Percentiles rank a stretch among this genome's conserved stretches.
phyloP scores from a whole-genome alignment of 768 basidiomycete species.

The Lanmaoa rubissima region DNA sequence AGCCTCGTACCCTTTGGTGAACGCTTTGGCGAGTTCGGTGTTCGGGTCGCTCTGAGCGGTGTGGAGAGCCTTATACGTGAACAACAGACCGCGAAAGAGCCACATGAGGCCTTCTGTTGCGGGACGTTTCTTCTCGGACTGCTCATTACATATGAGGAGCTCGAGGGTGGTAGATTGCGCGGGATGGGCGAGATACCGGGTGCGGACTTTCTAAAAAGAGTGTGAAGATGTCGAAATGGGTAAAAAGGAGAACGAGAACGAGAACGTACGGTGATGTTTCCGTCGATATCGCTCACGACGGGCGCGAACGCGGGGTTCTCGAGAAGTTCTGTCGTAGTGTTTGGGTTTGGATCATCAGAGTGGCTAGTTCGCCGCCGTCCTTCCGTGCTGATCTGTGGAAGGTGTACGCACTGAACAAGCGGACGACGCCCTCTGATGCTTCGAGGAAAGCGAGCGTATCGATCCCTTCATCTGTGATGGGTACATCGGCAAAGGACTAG shows the following conservation, averaged over 20 bases:
- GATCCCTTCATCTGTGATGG: conserved; percentile 81
- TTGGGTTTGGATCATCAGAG: background rate
- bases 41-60: conserved; percentile 62
- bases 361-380: background rate
- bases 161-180: conserved; percentile 75
- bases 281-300: conserved; percentile 84
- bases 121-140: conserved; percentile 78
- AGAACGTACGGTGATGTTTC: conserved; percentile 79
- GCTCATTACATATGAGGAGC: conserved; percentile 78
- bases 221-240: background rate
- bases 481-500: conserved; percentile 93
- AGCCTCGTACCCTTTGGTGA: conserved; percentile 75
- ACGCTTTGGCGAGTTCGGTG: conserved; percentile 60
- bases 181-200: conserved; percentile 70
- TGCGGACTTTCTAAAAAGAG: conserved; percentile 76
- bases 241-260: background rate
- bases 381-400: background rate
- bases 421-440: conserved; percentile 83
- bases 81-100: conserved; percentile 87
- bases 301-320: conserved; percentile 60
- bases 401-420: conserved; percentile 73
- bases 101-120: conserved; percentile 94
- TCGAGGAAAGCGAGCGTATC: conserved; percentile 87
- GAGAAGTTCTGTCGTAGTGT: conserved; percentile 19
- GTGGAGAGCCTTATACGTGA: conserved; percentile 82